These are phyloP conservation scores for Acrocalymma vagum DNA, from an alignment of 2,329 filamentous ascomycete species.

Conservation along the genomic window DNA sequence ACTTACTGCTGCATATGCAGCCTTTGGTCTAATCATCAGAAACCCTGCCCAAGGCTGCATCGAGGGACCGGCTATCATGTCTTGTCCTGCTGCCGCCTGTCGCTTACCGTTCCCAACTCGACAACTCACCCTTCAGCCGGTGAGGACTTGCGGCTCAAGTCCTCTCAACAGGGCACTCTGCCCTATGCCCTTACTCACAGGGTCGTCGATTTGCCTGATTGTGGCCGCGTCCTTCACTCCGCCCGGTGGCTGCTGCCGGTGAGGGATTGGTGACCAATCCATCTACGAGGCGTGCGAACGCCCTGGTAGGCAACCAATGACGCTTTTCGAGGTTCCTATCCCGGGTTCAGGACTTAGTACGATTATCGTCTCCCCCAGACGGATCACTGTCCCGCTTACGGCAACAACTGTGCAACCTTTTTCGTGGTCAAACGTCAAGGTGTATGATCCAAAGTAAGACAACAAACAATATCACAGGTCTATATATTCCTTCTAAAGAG, in stretches of 20 bases:
- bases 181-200: slow-evolving; percentile 6
- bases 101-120: slow-evolving; percentile 12
- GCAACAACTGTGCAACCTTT: slow-evolving; percentile 18
- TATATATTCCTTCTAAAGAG: slow-evolving; percentile 23
- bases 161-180: slow-evolving; percentile 5
- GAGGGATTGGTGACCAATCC: slow-evolving; percentile 19
- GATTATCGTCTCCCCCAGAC: slow-evolving; percentile 8
- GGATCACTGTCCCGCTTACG: slow-evolving; percentile 18
- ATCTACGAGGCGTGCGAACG: slow-evolving; percentile 21
- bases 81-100: slow-evolving; percentile 19
- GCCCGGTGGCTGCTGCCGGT: slow-evolving; percentile 32
- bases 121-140: slow-evolving; percentile 19
- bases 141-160: slow-evolving; percentile 24
- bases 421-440: slow-evolving; percentile 10
- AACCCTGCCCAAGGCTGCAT: no score
- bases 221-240: slow-evolving; percentile 11
- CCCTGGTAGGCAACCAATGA: slow-evolving; percentile 20
- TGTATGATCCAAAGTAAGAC: slow-evolving; percentile 12
- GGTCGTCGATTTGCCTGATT: slow-evolving; percentile 22
- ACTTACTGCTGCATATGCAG: no score
- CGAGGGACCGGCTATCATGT: slow-evolving; percentile 9
- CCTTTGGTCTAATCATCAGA: no score
- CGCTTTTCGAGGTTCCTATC: slow-evolving; percentile 9
- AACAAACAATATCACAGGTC: slow-evolving; percentile 1
- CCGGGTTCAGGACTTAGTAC: slow-evolving; percentile 8